Percentiles rank a stretch among this genome's conserved stretches.
Conservation (phyloP, 495 filamentous ascomycete genomes). For the Trichodelitschia bisporula region DNA sequence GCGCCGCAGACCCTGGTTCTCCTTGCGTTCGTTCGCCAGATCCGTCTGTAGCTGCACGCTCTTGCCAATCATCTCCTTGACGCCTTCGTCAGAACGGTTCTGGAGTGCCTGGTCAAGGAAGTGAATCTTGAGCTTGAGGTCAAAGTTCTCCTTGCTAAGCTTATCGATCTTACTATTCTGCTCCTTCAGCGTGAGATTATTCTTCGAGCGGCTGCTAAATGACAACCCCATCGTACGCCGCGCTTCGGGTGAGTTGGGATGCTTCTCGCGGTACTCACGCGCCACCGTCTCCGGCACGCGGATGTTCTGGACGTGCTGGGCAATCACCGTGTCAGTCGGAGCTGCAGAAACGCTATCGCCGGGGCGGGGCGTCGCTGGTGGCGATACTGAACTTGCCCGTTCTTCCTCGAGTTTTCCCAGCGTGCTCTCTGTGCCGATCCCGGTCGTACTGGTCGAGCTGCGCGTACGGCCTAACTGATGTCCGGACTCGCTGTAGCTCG, state of each 20-base stretch:
- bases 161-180: constrained; percentile 92
- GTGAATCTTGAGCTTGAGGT: constrained; percentile 62
- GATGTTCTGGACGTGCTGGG: constrained; percentile 66
- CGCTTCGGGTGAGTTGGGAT: constrained; percentile 29
- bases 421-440: constrained; percentile 3
- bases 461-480: constrained; percentile 19
- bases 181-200: constrained; percentile 81
- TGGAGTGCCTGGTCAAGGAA: constrained; percentile 85
- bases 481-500: constrained; percentile 39
- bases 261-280: constrained; percentile 50
- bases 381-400: constrained; percentile 17
- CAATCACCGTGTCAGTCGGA: constrained; percentile 72
- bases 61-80: constrained; percentile 92
- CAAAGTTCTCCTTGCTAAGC: constrained; percentile 84
- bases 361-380: constrained; percentile 28
- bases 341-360: constrained; percentile 20
- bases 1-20: constrained; percentile 56
- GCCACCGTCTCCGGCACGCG: constrained; percentile 75
- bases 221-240: constrained; percentile 15
- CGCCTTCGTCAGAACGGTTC: constrained; percentile 80
- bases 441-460: constrained; percentile 12
- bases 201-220: constrained; percentile 23
- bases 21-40: constrained; percentile 64
- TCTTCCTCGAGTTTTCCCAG: constrained; percentile 26
- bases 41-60: constrained; percentile 88